phyloP scores from a whole-genome alignment of 495 filamentous ascomycete genomes.

The Annulohypoxylon stygium region DNA sequence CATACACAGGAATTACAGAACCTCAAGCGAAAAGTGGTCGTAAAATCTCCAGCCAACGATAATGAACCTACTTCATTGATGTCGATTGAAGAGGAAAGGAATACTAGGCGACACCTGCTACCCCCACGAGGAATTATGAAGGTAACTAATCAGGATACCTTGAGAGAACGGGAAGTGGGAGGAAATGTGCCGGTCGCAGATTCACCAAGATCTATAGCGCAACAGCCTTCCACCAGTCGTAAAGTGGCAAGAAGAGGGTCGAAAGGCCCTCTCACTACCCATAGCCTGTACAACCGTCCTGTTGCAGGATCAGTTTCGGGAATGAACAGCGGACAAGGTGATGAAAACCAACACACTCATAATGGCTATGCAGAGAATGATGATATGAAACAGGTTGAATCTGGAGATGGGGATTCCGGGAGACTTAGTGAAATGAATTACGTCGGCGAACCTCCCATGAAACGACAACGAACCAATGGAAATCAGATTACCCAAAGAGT shows the following conservation, averaged over 20 bases:
- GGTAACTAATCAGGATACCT: constrained; percentile 32
- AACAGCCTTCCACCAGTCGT: constrained; percentile 23
- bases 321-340: not conserved
- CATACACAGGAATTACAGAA: constrained; percentile 12
- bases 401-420: not conserved
- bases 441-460: constrained; percentile 13
- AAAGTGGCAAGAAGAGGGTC: constrained; percentile 38
- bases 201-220: not conserved
- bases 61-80: constrained; percentile 43
- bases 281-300: constrained; percentile 50
- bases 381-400: not conserved
- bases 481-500: not conserved
- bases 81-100: constrained; percentile 58
- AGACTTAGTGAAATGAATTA: not conserved
- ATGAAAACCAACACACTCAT: not conserved
- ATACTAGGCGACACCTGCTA: constrained; percentile 47
- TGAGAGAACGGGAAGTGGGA: constrained; percentile 15
- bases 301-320: constrained; percentile 39
- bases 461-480: constrained; percentile 13
- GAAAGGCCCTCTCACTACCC: constrained; percentile 32
- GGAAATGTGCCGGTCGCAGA: constrained; percentile 2
- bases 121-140: constrained; percentile 60
- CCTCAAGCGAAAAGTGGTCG: constrained; percentile 52
- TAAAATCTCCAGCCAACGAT: constrained; percentile 54
- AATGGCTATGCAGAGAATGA: not conserved